Evolutionary conservation across 345 rosid species (phyloP).

Genomic region (Excoecaria agallocha): DNA sequence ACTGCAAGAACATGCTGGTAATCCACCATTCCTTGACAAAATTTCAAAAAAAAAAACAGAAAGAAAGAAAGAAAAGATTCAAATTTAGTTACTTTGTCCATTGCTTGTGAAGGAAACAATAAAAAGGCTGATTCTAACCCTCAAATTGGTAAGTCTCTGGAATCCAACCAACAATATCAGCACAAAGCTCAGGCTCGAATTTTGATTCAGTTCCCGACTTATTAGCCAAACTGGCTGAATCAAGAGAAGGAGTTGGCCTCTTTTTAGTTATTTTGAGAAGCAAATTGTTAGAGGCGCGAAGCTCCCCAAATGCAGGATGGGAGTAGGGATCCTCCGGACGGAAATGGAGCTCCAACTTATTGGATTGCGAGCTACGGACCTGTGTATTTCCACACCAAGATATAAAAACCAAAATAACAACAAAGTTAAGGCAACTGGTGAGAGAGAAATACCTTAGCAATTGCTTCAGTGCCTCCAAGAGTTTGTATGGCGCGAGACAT

Average conservation of each 20-base stretch:
- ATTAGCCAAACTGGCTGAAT: conserved; percentile 8
- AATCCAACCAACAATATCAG: conserved; percentile 67
- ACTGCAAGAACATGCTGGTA: conserved; percentile 90
- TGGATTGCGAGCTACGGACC: conserved; percentile 58
- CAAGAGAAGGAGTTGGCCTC: conserved; percentile 13
- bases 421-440: background rate
- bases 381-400: conserved; percentile 7
- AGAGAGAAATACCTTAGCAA: conserved; percentile 40
- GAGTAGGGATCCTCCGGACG: conserved; percentile 93
- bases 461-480: conserved; percentile 76
- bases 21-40: conserved; percentile 77
- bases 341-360: conserved; percentile 70
- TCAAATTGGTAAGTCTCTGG: conserved; percentile 70
- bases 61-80: background rate
- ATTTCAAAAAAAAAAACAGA: background rate
- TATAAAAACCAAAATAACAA: background rate
- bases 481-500: conserved; percentile 66
- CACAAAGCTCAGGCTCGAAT: conserved; percentile 37
- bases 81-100: background rate
- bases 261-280: conserved; percentile 57
- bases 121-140: conserved; percentile 37
- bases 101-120: background rate
- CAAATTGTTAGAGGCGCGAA: conserved; percentile 48
- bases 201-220: background rate
- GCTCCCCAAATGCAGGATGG: conserved; percentile 73